Evolutionary conservation across 306 rosid genomes (phyloP), one percentile per base, ranked within the genome.

Genomic region (Castanea mollissima): DNA sequence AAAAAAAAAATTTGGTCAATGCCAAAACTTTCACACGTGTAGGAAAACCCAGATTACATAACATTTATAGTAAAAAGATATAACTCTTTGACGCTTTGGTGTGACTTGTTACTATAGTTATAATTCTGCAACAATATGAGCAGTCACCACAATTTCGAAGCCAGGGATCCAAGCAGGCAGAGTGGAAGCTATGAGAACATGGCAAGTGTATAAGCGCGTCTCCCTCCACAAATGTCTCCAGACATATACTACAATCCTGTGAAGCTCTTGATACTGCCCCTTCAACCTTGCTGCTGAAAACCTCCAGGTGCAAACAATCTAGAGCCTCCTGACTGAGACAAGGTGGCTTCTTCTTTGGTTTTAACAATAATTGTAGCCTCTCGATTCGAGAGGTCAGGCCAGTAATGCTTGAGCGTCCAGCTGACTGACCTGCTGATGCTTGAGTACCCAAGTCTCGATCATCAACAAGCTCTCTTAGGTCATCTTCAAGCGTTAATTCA

Each of bases 161-260:
- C 98, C 98, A 94, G 41, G 90, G 97, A 81, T 81, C 86, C 89
- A 94, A 85, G 77, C 98, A 94, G 34, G 74, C 83, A 78, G 84
- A 75, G 78, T 94, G 98, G 76, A 92, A 92, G 74, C 84, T 86
- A 83, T 94, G 98, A 2, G 74, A 88, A 80, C 98, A 94, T 3
- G 91, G 90, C 86, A 94, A 80, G 78, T 74, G 75, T 76, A 88
- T 81, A 74, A 88, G 91, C 67, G 80, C 64, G 29, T 94, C 97
- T 59, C 97, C 97, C 19, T 78, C 88, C 2, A 35, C 23, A 69
- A 88, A 92, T 84, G 86, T 81, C 83, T 94, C 98, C 80, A 94
- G 85, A 79, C 97, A 94, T 86, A 92, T 91, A 78, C 97, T 81
- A 82, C 98, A 94, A 31, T 94, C 97, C 44, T 44, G 75, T 16